phyloP scores from a whole-genome alignment of 257 asterid species.

The Plantago elongata region DNA sequence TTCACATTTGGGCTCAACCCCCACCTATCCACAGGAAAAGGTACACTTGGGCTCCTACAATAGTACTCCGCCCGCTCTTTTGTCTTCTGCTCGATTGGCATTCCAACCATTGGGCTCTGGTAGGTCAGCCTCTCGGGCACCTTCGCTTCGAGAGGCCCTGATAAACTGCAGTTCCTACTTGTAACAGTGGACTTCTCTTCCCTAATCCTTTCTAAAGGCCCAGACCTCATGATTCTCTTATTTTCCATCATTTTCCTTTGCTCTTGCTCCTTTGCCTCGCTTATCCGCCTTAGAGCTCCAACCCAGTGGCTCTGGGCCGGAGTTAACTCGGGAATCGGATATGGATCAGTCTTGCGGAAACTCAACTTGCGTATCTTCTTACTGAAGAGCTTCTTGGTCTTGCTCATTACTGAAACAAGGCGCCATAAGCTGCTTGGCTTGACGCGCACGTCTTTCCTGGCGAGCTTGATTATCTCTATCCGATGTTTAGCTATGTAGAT shows the following conservation, averaged over 20 bases:
- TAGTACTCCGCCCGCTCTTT: constrained; percentile 24
- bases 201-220: constrained; percentile 41
- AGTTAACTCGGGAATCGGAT: constrained; percentile 18
- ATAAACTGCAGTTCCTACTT: constrained; percentile 22
- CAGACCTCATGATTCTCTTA: constrained; percentile 50
- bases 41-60: constrained; percentile 41
- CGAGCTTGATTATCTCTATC: constrained; percentile 66
- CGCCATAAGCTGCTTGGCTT: constrained; percentile 37
- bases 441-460: constrained; percentile 33
- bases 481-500: constrained; percentile 64
- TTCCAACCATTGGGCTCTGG: constrained; percentile 37
- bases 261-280: constrained; percentile 14
- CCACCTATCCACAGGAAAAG: constrained; percentile 51
- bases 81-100: constrained; percentile 27
- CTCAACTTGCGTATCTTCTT: constrained; percentile 37
- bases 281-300: constrained; percentile 37
- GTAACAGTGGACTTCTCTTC: constrained; percentile 29
- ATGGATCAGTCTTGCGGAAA: constrained; percentile 11
- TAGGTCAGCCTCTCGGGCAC: constrained; percentile 25
- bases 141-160: constrained; percentile 53
- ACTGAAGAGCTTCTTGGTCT: constrained; percentile 45
- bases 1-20: constrained; percentile 53
- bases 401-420: constrained; percentile 53
- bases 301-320: constrained; percentile 40
- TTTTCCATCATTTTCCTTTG: constrained; percentile 16